Conservation (phyloP, 768 basidiomycete genomes). For the Leccinum incarnatum region DNA sequence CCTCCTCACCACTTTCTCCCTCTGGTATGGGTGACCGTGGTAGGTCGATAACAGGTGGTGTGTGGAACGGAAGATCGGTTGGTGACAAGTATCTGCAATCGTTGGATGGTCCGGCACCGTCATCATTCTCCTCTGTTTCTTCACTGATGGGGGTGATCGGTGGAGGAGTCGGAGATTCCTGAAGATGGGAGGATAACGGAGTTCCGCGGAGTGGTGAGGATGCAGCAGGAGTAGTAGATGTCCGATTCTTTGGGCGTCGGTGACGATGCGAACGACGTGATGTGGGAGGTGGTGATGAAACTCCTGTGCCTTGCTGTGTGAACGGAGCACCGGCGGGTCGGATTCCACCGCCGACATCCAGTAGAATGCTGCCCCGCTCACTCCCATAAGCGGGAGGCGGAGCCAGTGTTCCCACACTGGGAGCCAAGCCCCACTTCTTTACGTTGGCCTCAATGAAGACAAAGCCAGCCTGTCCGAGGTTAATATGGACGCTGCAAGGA, state of each 20-base stretch:
- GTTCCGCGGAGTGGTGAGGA: conserved; percentile 68
- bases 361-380: conserved; percentile 91
- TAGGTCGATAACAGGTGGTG: conserved; percentile 46
- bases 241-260: conserved; percentile 47
- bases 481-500: conserved; percentile 94
- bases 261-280: conserved; percentile 59
- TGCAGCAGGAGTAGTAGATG: conserved; percentile 38
- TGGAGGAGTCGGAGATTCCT: conserved; percentile 53
- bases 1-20: conserved; percentile 22
- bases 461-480: conserved; percentile 96
- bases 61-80: conserved; percentile 61
- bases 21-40: conserved; percentile 38
- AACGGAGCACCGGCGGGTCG: conserved; percentile 38
- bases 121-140: conserved; percentile 46
- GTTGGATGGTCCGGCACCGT: conserved; percentile 53
- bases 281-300: conserved; percentile 42
- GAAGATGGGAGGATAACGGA: conserved; percentile 38
- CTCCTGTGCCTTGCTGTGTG: conserved; percentile 44
- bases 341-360: conserved; percentile 69
- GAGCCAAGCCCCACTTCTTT: conserved; percentile 99
- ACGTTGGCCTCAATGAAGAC: conserved; percentile 99
- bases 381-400: conserved; percentile 98
- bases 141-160: conserved; percentile 82
- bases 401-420: conserved; percentile 94
- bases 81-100: conserved; percentile 56